Evolutionary conservation across 2,329 filamentous ascomycete species (phyloP).

Genomic region (Sarocladium brachiariae): DNA sequence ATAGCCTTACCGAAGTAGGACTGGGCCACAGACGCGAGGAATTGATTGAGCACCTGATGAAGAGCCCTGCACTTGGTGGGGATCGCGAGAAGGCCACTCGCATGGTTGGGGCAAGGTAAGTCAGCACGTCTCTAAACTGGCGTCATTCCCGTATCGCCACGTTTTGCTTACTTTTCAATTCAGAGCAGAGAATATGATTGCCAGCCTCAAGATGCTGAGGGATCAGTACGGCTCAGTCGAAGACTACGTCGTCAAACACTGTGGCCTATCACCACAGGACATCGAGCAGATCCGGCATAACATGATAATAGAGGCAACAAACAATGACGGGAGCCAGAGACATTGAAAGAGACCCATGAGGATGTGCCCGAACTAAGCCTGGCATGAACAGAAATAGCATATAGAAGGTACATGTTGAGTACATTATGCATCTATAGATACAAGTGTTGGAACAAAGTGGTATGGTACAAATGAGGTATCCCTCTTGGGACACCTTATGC

Average conservation of each 20-base stretch:
- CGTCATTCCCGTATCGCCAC: not conserved
- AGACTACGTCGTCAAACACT: slow-evolving; percentile 51
- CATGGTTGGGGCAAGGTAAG: slow-evolving; percentile 38
- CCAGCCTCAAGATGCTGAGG: slow-evolving; percentile 47
- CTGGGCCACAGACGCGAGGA: slow-evolving; percentile 45
- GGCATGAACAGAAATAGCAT: too few relatives aligned
- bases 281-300: slow-evolving; percentile 46
- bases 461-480: slow-evolving; percentile 2
- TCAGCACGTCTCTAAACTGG: too few relatives aligned
- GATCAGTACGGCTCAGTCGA: slow-evolving; percentile 57
- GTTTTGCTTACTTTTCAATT: not conserved
- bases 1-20: slow-evolving; percentile 58
- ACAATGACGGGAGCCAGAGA: not conserved
- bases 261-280: slow-evolving; percentile 49
- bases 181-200: slow-evolving; percentile 41
- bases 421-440: slow-evolving; percentile 8
- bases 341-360: too few relatives aligned
- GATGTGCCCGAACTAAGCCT: too few relatives aligned
- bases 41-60: slow-evolving; percentile 43
- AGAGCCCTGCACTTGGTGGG: slow-evolving; percentile 41
- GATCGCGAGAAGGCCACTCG: slow-evolving; percentile 36
- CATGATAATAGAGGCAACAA: slow-evolving; percentile 31
- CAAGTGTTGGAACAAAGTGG: slow-evolving; percentile 4
- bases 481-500: not conserved
- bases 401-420: slow-evolving; percentile 8